These are phyloP conservation scores for Tulasnella sp. DNA, from an alignment of 768 basidiomycete genomes.

Conservation along the genomic window DNA sequence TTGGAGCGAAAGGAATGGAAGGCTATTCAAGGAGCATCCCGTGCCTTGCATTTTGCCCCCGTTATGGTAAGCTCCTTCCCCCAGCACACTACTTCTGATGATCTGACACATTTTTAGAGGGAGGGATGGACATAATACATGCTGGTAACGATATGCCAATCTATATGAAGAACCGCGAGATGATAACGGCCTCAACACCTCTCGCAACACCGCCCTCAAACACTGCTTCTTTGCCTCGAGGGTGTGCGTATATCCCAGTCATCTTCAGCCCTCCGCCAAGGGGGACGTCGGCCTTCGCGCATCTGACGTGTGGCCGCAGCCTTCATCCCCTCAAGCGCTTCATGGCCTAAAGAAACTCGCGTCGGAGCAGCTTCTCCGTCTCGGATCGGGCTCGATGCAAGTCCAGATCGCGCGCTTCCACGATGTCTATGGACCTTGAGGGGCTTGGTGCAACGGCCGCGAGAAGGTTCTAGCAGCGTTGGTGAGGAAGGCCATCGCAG, in stretches of 20 bases:
- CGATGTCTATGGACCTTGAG: slow-evolving; percentile 46
- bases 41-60: slow-evolving; percentile 47
- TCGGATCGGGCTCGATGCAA: slow-evolving; percentile 26
- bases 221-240: slow-evolving; percentile 46
- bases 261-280: slow-evolving; percentile 28
- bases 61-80: slow-evolving; percentile 34
- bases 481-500: slow-evolving; percentile 38
- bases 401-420: slow-evolving; percentile 46
- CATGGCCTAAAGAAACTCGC: slow-evolving; percentile 49
- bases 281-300: slow-evolving; percentile 38
- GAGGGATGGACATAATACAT: slow-evolving; percentile 55
- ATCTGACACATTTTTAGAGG: slow-evolving; percentile 24
- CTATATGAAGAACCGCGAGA: slow-evolving; percentile 39
- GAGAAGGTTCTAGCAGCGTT: slow-evolving; percentile 51
- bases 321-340: slow-evolving; percentile 40
- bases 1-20: too few species aligned
- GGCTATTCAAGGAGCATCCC: slow-evolving; percentile 32
- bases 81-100: not conserved
- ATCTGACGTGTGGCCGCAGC: slow-evolving; percentile 32
- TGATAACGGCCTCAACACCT: slow-evolving; percentile 39
- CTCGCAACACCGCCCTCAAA: slow-evolving; percentile 30
- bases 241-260: slow-evolving; percentile 45
- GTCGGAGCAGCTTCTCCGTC: slow-evolving; percentile 37
- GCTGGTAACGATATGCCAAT: slow-evolving; percentile 37
- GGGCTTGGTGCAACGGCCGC: slow-evolving; percentile 41